These are phyloP conservation scores for Xylariales sp. DNA, from an alignment of 2,329 filamentous ascomycete species.

Conservation along the genomic window DNA sequence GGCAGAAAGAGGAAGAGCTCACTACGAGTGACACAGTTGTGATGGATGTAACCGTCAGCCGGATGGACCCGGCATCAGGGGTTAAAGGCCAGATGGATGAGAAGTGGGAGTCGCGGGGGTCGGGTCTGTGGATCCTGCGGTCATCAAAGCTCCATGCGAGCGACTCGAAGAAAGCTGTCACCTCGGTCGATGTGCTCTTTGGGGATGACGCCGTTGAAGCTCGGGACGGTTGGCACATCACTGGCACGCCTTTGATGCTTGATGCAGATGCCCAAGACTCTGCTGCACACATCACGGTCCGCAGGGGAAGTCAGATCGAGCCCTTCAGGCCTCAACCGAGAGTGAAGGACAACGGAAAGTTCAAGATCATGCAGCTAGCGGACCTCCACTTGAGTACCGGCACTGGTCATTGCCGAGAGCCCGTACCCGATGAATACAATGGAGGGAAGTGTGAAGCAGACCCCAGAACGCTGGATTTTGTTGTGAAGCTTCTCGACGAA, in stretches of 20 bases:
- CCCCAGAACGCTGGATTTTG: conserved; percentile 83
- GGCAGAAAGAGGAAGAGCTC: conserved; percentile 83
- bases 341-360: conserved; percentile 83
- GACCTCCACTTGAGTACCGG: conserved; percentile 93
- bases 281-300: conserved; percentile 71
- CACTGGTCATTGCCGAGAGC: conserved; percentile 77
- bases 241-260: conserved; percentile 68
- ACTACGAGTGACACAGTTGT: conserved; percentile 70
- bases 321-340: conserved; percentile 66
- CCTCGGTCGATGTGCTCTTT: conserved; percentile 80
- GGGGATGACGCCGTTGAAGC: conserved; percentile 90
- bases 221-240: conserved; percentile 76
- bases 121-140: conserved; percentile 78
- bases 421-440: conserved; percentile 68
- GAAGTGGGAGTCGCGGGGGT: conserved; percentile 72
- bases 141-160: conserved; percentile 67
- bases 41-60: conserved; percentile 70
- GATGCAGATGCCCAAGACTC: conserved; percentile 57
- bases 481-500: conserved; percentile 77
- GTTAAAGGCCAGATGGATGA: conserved; percentile 51
- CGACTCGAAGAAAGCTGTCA: conserved; percentile 71
- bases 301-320: conserved; percentile 63
- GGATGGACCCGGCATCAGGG: conserved; percentile 61
- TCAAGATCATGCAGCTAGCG: conserved; percentile 96
- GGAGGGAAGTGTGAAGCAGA: conserved; percentile 86